phyloP scores from a whole-genome alignment of 78 protist genomes.

The Bodo saltans region DNA sequence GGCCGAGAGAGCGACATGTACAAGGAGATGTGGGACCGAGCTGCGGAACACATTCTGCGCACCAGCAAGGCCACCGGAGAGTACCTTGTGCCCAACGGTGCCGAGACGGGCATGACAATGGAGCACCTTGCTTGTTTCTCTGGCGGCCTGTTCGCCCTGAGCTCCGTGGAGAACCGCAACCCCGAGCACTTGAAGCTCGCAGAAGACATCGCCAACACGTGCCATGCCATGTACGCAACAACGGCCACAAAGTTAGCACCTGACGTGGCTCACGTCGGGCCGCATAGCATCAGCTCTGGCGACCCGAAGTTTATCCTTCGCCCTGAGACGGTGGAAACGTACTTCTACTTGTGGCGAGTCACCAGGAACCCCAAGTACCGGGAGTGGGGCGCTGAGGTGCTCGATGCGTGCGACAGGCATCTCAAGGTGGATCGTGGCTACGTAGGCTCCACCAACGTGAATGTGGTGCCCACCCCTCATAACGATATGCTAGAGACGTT shows the following conservation, averaged over 20 bases:
- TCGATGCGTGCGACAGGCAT: constrained; percentile 42
- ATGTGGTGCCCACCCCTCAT: background rate
- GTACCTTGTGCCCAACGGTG: background rate
- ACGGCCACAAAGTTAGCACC: constrained; percentile 58
- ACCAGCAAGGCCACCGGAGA: background rate
- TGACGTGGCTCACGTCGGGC: constrained; percentile 16
- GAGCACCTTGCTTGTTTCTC: constrained; percentile 74
- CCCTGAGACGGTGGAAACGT: constrained; percentile 81
- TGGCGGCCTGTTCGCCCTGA: constrained; percentile 72
- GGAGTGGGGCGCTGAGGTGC: constrained; percentile 71
- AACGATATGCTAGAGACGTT: constrained; percentile 54
- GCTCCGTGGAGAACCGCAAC: background rate
- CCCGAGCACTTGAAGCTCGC: constrained; percentile 24
- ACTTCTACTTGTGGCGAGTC: constrained; percentile 53
- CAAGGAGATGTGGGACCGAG: background rate
- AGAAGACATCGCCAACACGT: constrained; percentile 30
- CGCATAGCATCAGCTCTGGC: background rate
- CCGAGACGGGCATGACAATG: background rate
- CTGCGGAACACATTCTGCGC: background rate
- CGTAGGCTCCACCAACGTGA: constrained; percentile 28
- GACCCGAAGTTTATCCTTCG: constrained; percentile 53
- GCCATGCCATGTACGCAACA: constrained; percentile 36
- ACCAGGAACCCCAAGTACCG: constrained; percentile 65
- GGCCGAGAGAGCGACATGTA: background rate
- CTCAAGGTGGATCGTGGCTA: constrained; percentile 3